Base-by-base conservation (phyloP, 495 filamentous ascomycete species). In the Talaromyces stipitatus region DNA sequence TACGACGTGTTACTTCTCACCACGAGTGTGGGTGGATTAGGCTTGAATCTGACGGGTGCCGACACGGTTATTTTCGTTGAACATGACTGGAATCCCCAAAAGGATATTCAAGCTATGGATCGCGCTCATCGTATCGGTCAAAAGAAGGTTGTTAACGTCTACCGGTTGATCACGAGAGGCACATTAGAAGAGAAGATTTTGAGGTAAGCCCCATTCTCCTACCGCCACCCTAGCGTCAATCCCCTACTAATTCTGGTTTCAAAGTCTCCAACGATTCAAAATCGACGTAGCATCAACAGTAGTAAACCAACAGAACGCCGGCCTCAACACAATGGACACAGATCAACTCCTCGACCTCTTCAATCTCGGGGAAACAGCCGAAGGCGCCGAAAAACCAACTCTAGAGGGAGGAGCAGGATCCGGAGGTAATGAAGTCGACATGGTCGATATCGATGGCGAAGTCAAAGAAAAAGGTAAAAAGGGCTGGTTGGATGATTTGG, bases 101-200 rank as follows among this genome's bases (percentile, higher is more conserved):
- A 96, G 71, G 94, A 98, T 72, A 82, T 98, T 62, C 94, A 98
- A 69, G 94, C 94, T 61, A 98, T 98, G 94, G 94, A 98, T 66
- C 91, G 94, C 48, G 94, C 95, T 9, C 94, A 98, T 74, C 86
- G 94, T 63, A 98, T 98, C 62, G 94, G 94, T 4, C 94, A 98
- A 77, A 97, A 97, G 85, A 97, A 97, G 78, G 92, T 97, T 18
- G 94, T 98, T 57, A 98, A 98, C 67, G 94, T 98, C n/a, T 98
- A 97, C 69, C 89, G 94, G 22, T 76, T 98, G 63, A 89, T 98
- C 67, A 97, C 94, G 16, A 80, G 94, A 63, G 94, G 94, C 48
- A 97, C 95, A 7, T 74, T 98, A 53, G 94, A 98, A 75, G 94
- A 98, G 81, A 98, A 98, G 84, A 98, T 98, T 63, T 77, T 98